phyloP scores from a whole-genome alignment of 306 rosid species.

The Vigna angularis region DNA sequence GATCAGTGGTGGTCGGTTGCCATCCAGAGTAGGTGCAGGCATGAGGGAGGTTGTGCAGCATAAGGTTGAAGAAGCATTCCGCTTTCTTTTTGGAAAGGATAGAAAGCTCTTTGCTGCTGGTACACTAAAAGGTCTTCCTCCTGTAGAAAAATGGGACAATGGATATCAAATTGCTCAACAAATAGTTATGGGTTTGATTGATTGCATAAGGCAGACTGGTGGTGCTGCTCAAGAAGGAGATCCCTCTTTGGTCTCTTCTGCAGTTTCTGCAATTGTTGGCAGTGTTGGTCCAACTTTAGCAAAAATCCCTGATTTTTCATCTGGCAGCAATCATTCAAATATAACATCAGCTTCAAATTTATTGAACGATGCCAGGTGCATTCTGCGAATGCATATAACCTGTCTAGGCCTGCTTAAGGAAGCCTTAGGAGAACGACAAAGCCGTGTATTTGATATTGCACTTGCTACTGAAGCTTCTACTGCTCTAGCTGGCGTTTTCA shows the following conservation, averaged over 20 bases:
- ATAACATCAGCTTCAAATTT: slow-evolving; percentile 63
- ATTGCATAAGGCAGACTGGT: slow-evolving; percentile 93
- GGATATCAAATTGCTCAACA: slow-evolving; percentile 86
- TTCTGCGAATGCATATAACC: slow-evolving; percentile 74
- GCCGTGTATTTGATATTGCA: slow-evolving; percentile 93
- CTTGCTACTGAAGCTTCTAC: slow-evolving; percentile 85
- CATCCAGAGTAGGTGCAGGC: slow-evolving; percentile 73
- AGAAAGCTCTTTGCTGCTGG: slow-evolving; percentile 68
- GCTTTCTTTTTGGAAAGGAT: slow-evolving; percentile 69
- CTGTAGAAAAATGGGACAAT: slow-evolving; percentile 80
- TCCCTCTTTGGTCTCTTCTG: slow-evolving; percentile 91
- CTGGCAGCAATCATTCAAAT: slow-evolving; percentile 61
- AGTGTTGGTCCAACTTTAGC: slow-evolving; percentile 71
- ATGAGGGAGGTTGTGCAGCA: slow-evolving; percentile 89
- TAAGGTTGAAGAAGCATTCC: slow-evolving; percentile 70
- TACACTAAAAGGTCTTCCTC: slow-evolving; percentile 59
- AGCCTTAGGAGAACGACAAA: slow-evolving; percentile 95
- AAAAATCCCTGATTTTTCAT: slow-evolving; percentile 67
- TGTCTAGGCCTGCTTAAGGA: slow-evolving; percentile 90
- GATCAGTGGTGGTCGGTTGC: slow-evolving; percentile 77
- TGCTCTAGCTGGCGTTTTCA: slow-evolving; percentile 73
- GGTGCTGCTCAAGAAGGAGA: slow-evolving; percentile 99
- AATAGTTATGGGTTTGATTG: slow-evolving; percentile 74
- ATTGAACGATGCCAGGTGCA: slow-evolving; percentile 70
- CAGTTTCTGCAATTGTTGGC: slow-evolving; percentile 83